These are phyloP conservation scores for Pythium scleroteichum DNA, from an alignment of 352 stramenopile species.

Conservation along the genomic window DNA sequence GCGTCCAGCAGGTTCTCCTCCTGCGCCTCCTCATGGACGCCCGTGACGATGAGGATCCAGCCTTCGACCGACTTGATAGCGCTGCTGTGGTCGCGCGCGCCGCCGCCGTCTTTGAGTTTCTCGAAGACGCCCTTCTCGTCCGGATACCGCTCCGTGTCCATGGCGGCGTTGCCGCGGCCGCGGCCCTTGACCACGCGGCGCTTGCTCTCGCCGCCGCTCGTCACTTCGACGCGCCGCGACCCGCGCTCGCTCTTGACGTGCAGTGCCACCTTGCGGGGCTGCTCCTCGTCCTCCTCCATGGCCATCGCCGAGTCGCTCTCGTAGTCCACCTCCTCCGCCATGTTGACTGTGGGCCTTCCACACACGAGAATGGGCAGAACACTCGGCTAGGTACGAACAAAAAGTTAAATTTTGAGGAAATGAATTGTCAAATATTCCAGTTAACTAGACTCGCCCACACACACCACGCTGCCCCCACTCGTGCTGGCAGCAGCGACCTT, in stretches of 20 bases:
- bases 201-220: constrained; percentile 5
- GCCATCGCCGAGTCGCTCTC: constrained; percentile 88
- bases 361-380: neutral
- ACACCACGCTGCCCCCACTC: no score
- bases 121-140: constrained; percentile 79
- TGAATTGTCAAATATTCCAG: neutral
- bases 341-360: constrained; percentile 19
- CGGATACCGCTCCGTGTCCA: constrained; percentile 75
- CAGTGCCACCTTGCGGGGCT: constrained; percentile 30
- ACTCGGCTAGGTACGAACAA: constrained; percentile 3
- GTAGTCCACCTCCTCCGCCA: constrained; percentile 87
- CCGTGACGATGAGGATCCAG: constrained; percentile 96
- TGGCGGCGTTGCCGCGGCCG: constrained; percentile 59
- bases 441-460: constrained; percentile 1
- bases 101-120: constrained; percentile 44
- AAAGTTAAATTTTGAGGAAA: constrained; percentile 11
- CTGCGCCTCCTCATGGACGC: constrained; percentile 95
- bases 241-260: constrained; percentile 5
- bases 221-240: constrained; percentile 28
- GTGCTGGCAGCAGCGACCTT: no score
- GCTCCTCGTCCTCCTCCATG: constrained; percentile 73
- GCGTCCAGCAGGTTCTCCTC: constrained; percentile 96
- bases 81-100: constrained; percentile 41
- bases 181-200: constrained; percentile 63
- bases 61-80: constrained; percentile 91